phyloP scores from a whole-genome alignment of 305 asterid species.

The Withania somnifera region DNA sequence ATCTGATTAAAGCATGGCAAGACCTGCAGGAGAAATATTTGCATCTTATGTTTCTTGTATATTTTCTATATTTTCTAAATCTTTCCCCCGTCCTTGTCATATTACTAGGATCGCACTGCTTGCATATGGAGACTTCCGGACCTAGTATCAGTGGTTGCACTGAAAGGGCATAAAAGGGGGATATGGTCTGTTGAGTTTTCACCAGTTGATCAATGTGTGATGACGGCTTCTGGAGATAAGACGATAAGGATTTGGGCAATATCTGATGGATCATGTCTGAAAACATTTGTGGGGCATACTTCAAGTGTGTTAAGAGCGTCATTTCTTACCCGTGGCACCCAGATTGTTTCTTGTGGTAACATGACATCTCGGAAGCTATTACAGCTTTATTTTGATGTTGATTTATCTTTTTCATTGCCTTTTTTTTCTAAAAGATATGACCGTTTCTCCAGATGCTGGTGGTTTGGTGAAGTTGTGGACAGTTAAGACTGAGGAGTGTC shows the following conservation, averaged over 20 bases:
- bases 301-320: constrained; percentile 87
- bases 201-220: constrained; percentile 93
- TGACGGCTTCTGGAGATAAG: constrained; percentile 95
- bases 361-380: not conserved
- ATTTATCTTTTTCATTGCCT: not conserved
- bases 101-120: constrained; percentile 91
- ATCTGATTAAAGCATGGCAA: not conserved
- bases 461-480: constrained; percentile 99
- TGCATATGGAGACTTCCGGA: constrained; percentile 93
- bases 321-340: constrained; percentile 84
- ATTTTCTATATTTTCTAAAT: constrained; percentile 3
- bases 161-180: constrained; percentile 95
- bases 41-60: not conserved
- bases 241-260: constrained; percentile 91
- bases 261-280: constrained; percentile 85
- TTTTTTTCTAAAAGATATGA: constrained; percentile 6
- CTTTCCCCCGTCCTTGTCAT: constrained; percentile 7
- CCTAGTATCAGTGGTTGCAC: constrained; percentile 58
- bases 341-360: constrained; percentile 86
- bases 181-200: constrained; percentile 99
- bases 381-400: not conserved
- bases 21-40: not conserved
- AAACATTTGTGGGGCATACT: constrained; percentile 92
- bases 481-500: constrained; percentile 73
- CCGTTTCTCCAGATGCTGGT: constrained; percentile 60